Percentiles rank a stretch among this genome's conserved stretches.
Conservation (phyloP, 2,329 filamentous ascomycete species). For the Pseudocercospora cruenta region DNA sequence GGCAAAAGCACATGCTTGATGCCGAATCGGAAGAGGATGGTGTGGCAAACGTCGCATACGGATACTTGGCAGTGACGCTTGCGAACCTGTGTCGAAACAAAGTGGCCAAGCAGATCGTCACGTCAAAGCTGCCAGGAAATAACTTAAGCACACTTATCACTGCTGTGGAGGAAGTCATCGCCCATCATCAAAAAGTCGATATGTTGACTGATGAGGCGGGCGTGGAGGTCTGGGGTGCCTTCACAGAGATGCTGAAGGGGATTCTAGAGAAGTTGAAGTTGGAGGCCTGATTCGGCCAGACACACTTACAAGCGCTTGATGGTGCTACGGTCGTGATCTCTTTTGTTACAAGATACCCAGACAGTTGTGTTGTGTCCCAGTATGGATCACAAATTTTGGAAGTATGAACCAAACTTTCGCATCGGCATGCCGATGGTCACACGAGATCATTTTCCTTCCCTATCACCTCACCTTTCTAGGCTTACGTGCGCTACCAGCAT, state of each 20-base stretch:
- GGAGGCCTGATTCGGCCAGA: constrained; percentile 6
- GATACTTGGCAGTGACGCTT: constrained; percentile 82
- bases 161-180: constrained; percentile 65
- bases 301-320: neutral
- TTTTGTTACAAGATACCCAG: constrained; percentile 9
- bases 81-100: constrained; percentile 73
- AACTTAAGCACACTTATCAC: constrained; percentile 56
- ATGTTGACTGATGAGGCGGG: constrained; percentile 54
- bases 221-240: constrained; percentile 50
- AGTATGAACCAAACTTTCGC: neutral
- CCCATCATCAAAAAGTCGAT: constrained; percentile 64
- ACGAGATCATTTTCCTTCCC: neutral
- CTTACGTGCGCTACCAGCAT: neutral
- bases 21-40: constrained; percentile 72
- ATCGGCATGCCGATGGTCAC: neutral
- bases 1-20: constrained; percentile 46
- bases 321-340: neutral
- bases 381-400: neutral
- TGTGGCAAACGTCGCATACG: constrained; percentile 79
- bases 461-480: neutral
- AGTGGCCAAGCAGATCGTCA: constrained; percentile 42
- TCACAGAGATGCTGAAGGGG: constrained; percentile 58
- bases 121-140: constrained; percentile 47
- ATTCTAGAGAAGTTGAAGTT: constrained; percentile 49
- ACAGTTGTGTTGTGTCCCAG: neutral